Evolutionary conservation across 2,329 filamentous ascomycete genomes (phyloP).

Genomic region (Calonectria fujianensis): DNA sequence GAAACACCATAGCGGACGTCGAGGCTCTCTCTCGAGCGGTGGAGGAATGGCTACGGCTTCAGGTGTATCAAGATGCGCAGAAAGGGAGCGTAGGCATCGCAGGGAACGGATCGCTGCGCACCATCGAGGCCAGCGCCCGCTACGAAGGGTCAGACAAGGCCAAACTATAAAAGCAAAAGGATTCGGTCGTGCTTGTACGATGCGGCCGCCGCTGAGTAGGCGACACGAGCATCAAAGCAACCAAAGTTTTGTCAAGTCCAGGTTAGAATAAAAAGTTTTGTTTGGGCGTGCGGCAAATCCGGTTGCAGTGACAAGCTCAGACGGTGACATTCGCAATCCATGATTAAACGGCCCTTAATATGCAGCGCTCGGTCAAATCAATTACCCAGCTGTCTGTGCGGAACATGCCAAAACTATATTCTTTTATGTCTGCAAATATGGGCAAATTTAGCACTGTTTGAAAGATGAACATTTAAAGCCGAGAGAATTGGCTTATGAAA

Average conservation of each 20-base stretch:
- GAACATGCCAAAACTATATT: background rate
- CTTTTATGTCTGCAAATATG: background rate
- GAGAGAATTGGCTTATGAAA: too few relatives aligned
- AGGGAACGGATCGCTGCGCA: background rate
- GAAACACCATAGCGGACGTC: constrained; percentile 76
- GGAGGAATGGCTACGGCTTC: constrained; percentile 64
- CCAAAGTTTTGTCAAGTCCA: background rate
- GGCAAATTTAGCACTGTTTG: background rate
- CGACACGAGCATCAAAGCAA: background rate
- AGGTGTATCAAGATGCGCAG: background rate
- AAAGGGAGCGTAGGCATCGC: too few relatives aligned
- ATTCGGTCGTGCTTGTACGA: background rate
- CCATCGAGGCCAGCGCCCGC: background rate
- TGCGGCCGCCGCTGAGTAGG: background rate
- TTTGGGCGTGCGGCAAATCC: background rate
- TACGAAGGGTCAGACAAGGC: background rate
- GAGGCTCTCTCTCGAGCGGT: constrained; percentile 71
- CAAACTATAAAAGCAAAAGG: constrained; percentile 10
- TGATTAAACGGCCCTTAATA: background rate
- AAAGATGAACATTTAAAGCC: too few relatives aligned
- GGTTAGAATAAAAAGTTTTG: background rate
- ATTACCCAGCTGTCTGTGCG: background rate
- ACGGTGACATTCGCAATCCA: background rate
- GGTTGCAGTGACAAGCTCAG: background rate
- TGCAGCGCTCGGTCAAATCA: constrained; percentile 5